Base-by-base conservation (phyloP, 129 eudicot genomes). In the Flaveria bidentis region DNA sequence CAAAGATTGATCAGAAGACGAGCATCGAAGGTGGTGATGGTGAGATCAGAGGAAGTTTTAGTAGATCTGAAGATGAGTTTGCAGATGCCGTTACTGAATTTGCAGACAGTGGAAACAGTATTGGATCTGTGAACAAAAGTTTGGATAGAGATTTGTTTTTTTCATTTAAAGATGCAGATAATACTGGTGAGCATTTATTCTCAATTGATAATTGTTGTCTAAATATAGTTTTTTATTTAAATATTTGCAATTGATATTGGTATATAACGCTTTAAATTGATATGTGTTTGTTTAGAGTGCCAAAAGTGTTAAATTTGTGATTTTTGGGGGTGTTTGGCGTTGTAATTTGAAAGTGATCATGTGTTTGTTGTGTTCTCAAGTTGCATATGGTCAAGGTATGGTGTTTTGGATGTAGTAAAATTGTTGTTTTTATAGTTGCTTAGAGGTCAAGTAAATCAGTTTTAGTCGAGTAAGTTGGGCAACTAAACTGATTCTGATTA, bases 61-160 rank as follows among this genome's bases (percentile, higher is more conserved):
- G 68, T 77, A 86, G 83, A 79, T 93, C 97, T 47, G 97, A 84
- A 79, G 98, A 93, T 66, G 98, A 90, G 14, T 93, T 77, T 78
- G 50, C 95, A 39, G 96, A 93, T 82, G 96, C 91, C 22, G 89
- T 72, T 57, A 75, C 90, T 13, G 98, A 90, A 3, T 92, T 92
- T 84, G 36, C 82, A 4, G 96, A 89, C 23, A 80, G 79, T 82
- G 88, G 82, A 18, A 7, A 55, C n/a, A 83, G 84, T 78, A 46
- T 67, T 65, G 62, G 84, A 80, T 74, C 75, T 57, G 58, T 41
- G 18, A 67, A 74, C 20, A 80, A 80, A 55, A 20, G 45, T 53
- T 28, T 80, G 52, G 80, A 80, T 55, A 79, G 20, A 63, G 82
- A 79, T 49, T 33, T 71, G 66, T 79, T 71, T 79, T 79, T 61